These are phyloP conservation scores for Zanthoxylum bungeanum DNA, from an alignment of 345 rosid species.

Conservation along the genomic window DNA sequence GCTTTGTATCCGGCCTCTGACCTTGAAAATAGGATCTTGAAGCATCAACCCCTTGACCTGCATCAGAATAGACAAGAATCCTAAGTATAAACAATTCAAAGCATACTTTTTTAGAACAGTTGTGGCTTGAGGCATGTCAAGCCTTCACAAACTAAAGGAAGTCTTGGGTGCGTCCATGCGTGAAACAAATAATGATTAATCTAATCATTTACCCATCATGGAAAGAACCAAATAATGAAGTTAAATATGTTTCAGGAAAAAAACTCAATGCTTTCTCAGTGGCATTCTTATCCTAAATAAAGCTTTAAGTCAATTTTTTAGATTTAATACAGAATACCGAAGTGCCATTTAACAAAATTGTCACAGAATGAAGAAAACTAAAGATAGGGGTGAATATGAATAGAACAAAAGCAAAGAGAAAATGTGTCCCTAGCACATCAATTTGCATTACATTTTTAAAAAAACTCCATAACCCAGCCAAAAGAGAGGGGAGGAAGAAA, in stretches of 20 bases:
- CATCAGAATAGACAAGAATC: conserved; percentile 23
- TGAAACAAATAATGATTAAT: neutral
- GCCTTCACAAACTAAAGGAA: neutral
- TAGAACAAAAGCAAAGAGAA: neutral
- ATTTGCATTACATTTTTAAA: neutral
- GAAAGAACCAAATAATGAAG: neutral
- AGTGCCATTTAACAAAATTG: neutral
- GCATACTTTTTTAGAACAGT: neutral
- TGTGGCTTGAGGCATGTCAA: neutral
- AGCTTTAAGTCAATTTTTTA: neutral
- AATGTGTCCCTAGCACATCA: neutral
- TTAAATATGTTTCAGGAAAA: neutral
- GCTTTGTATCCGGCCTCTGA: conserved; percentile 45
- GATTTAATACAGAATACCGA: neutral
- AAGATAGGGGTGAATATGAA: neutral
- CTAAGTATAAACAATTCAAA: conserved; percentile 2
- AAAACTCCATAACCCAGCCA: neutral
- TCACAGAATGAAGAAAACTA: neutral
- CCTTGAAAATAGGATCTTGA: conserved; percentile 64
- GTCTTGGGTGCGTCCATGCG: neutral
- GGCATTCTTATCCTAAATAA: neutral
- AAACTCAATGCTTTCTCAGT: neutral
- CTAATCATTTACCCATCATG: neutral
- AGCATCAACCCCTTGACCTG: conserved; percentile 71
- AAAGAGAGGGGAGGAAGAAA: neutral